phyloP scores from a whole-genome alignment of 257 asterid genomes.

The Salvia rosmarinus region DNA sequence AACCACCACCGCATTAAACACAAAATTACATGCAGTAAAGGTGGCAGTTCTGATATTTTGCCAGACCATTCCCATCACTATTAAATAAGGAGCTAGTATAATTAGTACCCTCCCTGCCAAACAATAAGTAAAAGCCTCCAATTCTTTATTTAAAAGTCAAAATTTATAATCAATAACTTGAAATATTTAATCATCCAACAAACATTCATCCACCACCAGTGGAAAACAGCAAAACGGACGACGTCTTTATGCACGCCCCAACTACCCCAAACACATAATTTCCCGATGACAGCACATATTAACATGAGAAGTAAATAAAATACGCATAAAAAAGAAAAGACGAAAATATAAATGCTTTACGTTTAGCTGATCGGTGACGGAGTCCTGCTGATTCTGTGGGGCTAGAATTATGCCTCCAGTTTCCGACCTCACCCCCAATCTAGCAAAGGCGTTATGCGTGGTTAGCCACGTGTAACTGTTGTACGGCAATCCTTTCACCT shows the following conservation, averaged over 20 bases:
- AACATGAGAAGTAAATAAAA: not conserved
- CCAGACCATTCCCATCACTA: slow-evolving; percentile 19
- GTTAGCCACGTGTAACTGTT: slow-evolving; percentile 92
- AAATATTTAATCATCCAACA: slow-evolving; percentile 34
- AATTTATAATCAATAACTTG: slow-evolving; percentile 18
- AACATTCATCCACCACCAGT: slow-evolving; percentile 36
- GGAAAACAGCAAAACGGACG: slow-evolving; percentile 30
- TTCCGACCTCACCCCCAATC: slow-evolving; percentile 67
- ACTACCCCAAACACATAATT: slow-evolving; percentile 31
- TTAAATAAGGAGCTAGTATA: slow-evolving; percentile 19
- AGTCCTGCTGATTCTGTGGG: slow-evolving; percentile 87
- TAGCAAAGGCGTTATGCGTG: slow-evolving; percentile 83
- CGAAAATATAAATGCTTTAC: slow-evolving; percentile 43
- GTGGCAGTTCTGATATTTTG: not conserved
- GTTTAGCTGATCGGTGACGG: slow-evolving; percentile 76
- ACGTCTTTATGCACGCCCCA: slow-evolving; percentile 34
- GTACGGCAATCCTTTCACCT: slow-evolving; percentile 84
- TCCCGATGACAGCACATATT: slow-evolving; percentile 32
- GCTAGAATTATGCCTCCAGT: slow-evolving; percentile 67
- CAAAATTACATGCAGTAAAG: not conserved
- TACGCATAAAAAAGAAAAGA: not conserved
- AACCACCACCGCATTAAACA: slow-evolving; percentile 16
- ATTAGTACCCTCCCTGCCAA: slow-evolving; percentile 23
- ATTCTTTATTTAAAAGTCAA: slow-evolving; percentile 29
- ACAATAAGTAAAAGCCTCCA: slow-evolving; percentile 6